Evolutionary conservation across 495 filamentous ascomycete species (phyloP).

Genomic region (Platismatia glauca): DNA sequence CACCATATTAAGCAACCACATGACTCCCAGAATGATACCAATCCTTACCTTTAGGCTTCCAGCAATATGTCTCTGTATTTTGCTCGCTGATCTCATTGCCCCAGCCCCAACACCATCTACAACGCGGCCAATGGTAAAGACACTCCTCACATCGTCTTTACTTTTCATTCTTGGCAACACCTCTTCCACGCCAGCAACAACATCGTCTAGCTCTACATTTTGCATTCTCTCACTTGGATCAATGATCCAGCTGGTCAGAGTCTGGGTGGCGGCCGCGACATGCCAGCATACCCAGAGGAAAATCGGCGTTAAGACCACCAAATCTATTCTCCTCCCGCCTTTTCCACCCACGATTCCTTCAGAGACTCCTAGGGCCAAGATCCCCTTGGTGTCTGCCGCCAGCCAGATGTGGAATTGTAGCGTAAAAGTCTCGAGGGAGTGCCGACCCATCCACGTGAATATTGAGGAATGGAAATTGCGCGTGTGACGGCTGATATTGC

Average conservation of each 20-base stretch:
- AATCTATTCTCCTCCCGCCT: slow-evolving; percentile 24
- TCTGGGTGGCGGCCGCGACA: slow-evolving; percentile 31
- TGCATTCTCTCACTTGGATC: slow-evolving; percentile 18
- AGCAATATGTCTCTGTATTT: neutral
- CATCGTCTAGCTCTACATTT: neutral
- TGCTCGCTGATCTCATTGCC: neutral
- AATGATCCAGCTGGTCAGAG: slow-evolving; percentile 36
- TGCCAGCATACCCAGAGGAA: slow-evolving; percentile 37
- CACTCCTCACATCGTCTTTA: slow-evolving; percentile 11
- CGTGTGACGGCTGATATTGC: slow-evolving; percentile 37
- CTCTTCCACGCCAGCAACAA: neutral
- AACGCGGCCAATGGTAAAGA: neutral
- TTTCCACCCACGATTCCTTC: slow-evolving; percentile 14
- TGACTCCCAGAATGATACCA: slow-evolving; percentile 12
- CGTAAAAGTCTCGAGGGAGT: slow-evolving; percentile 50
- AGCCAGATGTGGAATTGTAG: slow-evolving; percentile 57
- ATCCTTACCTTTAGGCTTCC: slow-evolving; percentile 14
- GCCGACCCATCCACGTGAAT: slow-evolving; percentile 47
- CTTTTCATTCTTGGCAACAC: slow-evolving; percentile 6
- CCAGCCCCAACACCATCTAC: neutral
- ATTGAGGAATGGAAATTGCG: slow-evolving; percentile 35
- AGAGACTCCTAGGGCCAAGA: slow-evolving; percentile 42
- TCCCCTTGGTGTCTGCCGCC: slow-evolving; percentile 47
- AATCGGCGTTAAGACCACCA: slow-evolving; percentile 30
- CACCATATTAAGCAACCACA: slow-evolving; percentile 25